Evolutionary conservation across 2,329 filamentous ascomycete species (phyloP), one percentile per base, ranked within the genome.

Genomic region (Colletotrichum cereale): DNA sequence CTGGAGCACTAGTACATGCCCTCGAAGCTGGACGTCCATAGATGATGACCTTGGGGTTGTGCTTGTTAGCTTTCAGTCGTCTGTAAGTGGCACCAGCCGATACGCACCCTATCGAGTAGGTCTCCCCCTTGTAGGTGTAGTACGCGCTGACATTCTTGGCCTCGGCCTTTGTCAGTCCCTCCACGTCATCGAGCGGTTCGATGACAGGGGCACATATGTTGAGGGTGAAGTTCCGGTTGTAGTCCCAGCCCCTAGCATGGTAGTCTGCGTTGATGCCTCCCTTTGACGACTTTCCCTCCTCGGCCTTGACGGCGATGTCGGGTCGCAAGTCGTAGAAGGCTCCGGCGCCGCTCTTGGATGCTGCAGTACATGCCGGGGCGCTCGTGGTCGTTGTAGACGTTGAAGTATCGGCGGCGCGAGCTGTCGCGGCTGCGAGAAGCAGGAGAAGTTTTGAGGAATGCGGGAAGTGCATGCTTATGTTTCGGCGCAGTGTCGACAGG

Each of bases 201-300:
- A 95, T 87, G n/a, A 95, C 92, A 1, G 92, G 86, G 44, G 87
- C 90, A 83, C 93, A 96, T 76, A 96, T 91, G 82, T 96, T 96
- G 76, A 96, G 79, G 2, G 93, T 96, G 78, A 96, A 96, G 83
- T 96, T 96, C 74, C 90, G 89, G 73, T 89, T 90, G 75, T 95
- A 93, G 81, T 96, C 93, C 79, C 90, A 92, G 42, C 93, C 93
- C 71, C 88, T 88, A 10, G 92, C 90, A 74, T 89, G 86, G 80
- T 90, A 90, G 78, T 90, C 88, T 40, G 83, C 82, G 12, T 82
- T 81, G 14, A 82, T 80, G 36, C 79, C 80, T 18, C 82, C 82
- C 73, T 82, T 84, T 72, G 83, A 80, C 18, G 82, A 77, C 75
- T 86, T 86, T 7, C 81, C 84, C 56, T 86, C 83, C 29, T 82